Conservation (phyloP, 169 alveolate species). For the Plasmodium cynomolgi region DNA sequence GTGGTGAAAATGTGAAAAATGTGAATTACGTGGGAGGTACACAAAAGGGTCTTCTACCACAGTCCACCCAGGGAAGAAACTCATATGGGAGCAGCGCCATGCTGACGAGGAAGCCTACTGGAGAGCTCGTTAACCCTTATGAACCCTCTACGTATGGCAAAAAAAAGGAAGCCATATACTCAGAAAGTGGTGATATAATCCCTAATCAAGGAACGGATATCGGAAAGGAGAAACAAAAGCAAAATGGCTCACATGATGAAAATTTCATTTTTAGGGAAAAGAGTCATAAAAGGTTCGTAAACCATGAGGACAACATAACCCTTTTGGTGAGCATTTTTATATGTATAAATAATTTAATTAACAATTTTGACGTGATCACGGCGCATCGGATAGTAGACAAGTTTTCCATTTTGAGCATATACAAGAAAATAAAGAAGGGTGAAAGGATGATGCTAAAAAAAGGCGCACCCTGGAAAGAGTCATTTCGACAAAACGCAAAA, state of each 20-base stretch:
- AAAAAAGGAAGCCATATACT: not conserved
- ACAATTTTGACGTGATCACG: constrained; percentile 28
- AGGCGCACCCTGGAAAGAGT: not conserved
- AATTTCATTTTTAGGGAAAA: constrained; percentile 38
- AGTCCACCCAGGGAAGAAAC: not conserved
- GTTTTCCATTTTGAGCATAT: constrained; percentile 15
- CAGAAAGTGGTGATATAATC: not conserved
- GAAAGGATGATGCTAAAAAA: constrained; percentile 4
- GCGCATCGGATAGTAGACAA: constrained; percentile 14
- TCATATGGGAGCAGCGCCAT: not conserved
- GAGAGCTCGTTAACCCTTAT: not conserved
- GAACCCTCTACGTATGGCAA: not conserved
- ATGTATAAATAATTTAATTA: constrained; percentile 61
- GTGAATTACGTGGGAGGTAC: not conserved
- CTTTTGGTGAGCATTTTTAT: constrained; percentile 43
- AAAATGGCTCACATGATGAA: not conserved
- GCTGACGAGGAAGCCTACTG: not conserved
- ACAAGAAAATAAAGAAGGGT: constrained; percentile 4
- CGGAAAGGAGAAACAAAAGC: not conserved
- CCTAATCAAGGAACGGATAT: not conserved
- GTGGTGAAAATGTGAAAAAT: not conserved
- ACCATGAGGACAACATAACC: not conserved
- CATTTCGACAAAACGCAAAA: not conserved
- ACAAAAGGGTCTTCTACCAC: not conserved
- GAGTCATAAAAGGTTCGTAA: not conserved